Conservation (phyloP, 352 stramenopile species). For the Aphanomyces cochlioides region DNA sequence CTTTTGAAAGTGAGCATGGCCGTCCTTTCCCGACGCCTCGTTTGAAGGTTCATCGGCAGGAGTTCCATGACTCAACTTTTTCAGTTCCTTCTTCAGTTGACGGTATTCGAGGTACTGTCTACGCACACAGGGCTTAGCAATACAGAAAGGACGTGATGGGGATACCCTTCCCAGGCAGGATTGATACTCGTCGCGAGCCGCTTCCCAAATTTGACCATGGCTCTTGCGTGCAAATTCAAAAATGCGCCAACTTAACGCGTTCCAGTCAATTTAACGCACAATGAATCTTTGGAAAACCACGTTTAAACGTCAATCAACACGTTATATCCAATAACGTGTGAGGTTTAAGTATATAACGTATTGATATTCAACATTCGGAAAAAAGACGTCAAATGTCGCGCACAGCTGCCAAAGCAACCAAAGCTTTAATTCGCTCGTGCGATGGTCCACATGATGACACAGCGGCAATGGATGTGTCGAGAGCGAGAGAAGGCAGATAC, state of each 20-base stretch:
- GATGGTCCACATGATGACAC: too few species aligned
- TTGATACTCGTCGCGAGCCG: constrained; percentile 20
- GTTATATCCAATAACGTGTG: not conserved
- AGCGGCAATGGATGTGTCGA: too few species aligned
- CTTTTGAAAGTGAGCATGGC: constrained; percentile 65
- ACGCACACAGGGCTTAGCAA: not conserved
- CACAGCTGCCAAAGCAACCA: too few species aligned
- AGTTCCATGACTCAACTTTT: constrained; percentile 55
- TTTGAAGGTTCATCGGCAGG: constrained; percentile 36
- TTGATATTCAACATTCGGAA: too few species aligned
- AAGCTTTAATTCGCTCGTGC: too few species aligned
- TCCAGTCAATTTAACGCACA: too few species aligned
- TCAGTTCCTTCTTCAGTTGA: constrained; percentile 85
- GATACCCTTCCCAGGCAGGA: constrained; percentile 28
- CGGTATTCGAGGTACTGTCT: constrained; percentile 90
- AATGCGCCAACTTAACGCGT: too few species aligned
- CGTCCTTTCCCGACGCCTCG: constrained; percentile 34
- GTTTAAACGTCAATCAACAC: not conserved
- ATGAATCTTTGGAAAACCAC: not conserved
- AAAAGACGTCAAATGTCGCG: too few species aligned
- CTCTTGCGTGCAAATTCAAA: not conserved
- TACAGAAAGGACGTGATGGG: not conserved
- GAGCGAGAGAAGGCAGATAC: too few species aligned
- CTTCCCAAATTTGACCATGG: constrained; percentile 29
- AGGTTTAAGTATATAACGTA: too few species aligned